Evolutionary conservation across 148 eudicot species (phyloP).

Genomic region (Rhododendron griersonianum): DNA sequence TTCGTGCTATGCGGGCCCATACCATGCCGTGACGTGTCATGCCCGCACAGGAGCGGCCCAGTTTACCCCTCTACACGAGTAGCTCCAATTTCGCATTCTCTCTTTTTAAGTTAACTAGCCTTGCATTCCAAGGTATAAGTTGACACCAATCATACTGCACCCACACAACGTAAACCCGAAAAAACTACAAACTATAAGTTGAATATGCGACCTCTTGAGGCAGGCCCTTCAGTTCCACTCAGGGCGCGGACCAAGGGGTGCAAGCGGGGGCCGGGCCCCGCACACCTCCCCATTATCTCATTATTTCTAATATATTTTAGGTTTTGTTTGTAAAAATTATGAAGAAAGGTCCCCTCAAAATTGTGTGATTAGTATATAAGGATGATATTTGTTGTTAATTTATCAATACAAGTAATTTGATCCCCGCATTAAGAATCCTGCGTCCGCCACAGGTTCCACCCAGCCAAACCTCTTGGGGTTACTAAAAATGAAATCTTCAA

Average conservation of each 20-base stretch:
- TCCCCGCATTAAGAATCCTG: too few species aligned
- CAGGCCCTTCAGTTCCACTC: too few species aligned
- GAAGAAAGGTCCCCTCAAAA: too few species aligned
- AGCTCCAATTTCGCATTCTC: neutral
- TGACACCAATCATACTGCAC: neutral
- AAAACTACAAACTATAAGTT: neutral
- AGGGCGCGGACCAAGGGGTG: too few species aligned
- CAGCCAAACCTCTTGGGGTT: neutral
- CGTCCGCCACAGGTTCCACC: neutral
- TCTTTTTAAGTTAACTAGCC: neutral
- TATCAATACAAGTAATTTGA: too few species aligned
- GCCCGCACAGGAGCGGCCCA: neutral
- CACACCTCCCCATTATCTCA: too few species aligned
- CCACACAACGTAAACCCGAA: neutral
- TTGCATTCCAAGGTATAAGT: neutral
- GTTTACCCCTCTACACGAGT: neutral
- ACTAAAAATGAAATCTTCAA: neutral
- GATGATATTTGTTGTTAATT: too few species aligned
- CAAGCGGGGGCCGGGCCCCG: too few species aligned
- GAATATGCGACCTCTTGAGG: too few species aligned
- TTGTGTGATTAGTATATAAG: too few species aligned
- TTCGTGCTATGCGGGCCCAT: neutral
- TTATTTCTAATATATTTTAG: too few species aligned
- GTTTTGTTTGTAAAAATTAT: too few species aligned
- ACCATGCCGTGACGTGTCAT: neutral